Evolutionary conservation across 164 flowering plant genomes (phyloP).

Genomic region (Nymphaea colorata): DNA sequence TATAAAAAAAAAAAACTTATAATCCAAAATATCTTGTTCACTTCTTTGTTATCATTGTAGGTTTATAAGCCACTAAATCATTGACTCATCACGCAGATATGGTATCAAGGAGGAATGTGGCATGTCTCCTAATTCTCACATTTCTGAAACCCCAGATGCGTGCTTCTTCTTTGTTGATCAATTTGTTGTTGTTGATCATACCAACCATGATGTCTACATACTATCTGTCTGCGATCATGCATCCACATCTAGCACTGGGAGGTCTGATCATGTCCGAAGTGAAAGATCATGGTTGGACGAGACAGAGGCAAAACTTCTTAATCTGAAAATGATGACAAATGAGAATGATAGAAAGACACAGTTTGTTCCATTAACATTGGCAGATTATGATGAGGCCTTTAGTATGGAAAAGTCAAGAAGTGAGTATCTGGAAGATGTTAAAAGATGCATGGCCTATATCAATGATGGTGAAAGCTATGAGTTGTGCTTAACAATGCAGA

Average conservation of each 20-base stretch:
- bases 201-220: slow-evolving; percentile 51
- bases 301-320: slow-evolving; percentile 48
- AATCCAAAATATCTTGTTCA: background rate
- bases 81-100: background rate
- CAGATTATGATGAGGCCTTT: slow-evolving; percentile 28
- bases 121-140: slow-evolving; percentile 38
- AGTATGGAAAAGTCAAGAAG: slow-evolving; percentile 54
- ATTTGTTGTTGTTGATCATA: slow-evolving; percentile 73
- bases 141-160: slow-evolving; percentile 81
- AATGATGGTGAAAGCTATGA: slow-evolving; percentile 98
- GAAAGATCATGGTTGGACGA: slow-evolving; percentile 54
- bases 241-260: slow-evolving; percentile 1
- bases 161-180: slow-evolving; percentile 95
- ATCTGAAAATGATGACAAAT: slow-evolving; percentile 17
- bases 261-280: slow-evolving; percentile 7
- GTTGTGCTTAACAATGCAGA: slow-evolving; percentile 84
- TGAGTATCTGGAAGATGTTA: slow-evolving; percentile 59
- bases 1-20: too few species aligned
- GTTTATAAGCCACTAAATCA: background rate
- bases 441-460: slow-evolving; percentile 59
- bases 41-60: background rate
- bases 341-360: slow-evolving; percentile 8
- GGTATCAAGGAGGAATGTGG: slow-evolving; percentile 36
- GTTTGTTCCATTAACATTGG: slow-evolving; percentile 1
- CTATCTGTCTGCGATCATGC: slow-evolving; percentile 29